Evolutionary conservation across 2,329 filamentous ascomycete genomes (phyloP).

Genomic region (Sphaerulina vaccinii): DNA sequence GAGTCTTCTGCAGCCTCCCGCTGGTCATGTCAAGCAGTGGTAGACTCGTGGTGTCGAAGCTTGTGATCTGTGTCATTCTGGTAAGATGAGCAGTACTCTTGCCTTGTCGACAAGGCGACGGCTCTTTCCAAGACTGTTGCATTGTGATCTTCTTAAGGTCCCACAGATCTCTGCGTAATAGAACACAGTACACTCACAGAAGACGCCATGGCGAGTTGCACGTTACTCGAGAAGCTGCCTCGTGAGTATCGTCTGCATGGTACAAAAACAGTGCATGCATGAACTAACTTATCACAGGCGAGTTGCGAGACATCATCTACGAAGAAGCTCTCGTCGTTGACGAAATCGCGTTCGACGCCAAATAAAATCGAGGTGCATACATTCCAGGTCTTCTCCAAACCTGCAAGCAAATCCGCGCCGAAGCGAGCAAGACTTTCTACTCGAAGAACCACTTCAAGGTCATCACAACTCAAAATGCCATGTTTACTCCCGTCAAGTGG

Average conservation of each 20-base stretch:
- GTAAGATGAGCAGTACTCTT: constrained; percentile 6
- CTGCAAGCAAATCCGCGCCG: constrained; percentile 15
- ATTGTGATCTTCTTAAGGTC: background rate
- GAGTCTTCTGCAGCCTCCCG: constrained; percentile 9
- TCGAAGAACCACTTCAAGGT: constrained; percentile 8
- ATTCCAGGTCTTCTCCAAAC: constrained; percentile 10
- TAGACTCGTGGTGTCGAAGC: background rate
- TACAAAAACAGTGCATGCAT: background rate
- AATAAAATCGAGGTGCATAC: background rate
- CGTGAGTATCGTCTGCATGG: constrained; percentile 1
- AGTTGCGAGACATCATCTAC: constrained; percentile 14
- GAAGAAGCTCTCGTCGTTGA: constrained; percentile 3
- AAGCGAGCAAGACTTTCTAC: constrained; percentile 15
- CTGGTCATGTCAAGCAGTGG: constrained; percentile 7
- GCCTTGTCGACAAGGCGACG: background rate
- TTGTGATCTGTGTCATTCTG: constrained; percentile 8
- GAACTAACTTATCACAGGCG: constrained; percentile 7
- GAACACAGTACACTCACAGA: background rate
- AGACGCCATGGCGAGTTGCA: constrained; percentile 9
- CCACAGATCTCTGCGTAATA: background rate
- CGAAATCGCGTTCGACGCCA: constrained; percentile 1
- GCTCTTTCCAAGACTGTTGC: background rate
- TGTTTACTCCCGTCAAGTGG: constrained; percentile 11
- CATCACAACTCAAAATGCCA: constrained; percentile 1
- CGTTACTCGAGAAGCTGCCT: constrained; percentile 13